These are phyloP conservation scores for Lactifluus volemus DNA, from an alignment of 768 basidiomycete genomes.

Conservation along the genomic window DNA sequence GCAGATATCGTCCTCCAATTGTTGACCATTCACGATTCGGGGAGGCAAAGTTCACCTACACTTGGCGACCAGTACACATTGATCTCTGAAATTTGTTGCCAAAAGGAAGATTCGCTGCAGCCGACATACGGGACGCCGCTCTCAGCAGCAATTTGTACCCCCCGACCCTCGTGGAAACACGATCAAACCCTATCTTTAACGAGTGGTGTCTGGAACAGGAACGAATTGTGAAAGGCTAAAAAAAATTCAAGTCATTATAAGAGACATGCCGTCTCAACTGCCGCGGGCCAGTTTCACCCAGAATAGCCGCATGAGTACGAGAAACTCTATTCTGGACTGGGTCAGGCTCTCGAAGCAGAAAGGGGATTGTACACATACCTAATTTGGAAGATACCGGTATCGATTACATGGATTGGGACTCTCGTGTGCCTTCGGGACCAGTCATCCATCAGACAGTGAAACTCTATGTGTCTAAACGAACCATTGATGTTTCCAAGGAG, in stretches of 20 bases:
- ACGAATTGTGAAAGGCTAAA: not conserved
- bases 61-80: not conserved
- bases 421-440: not conserved
- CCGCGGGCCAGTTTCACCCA: conserved; percentile 8
- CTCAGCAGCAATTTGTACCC: not conserved
- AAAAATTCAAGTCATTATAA: not conserved
- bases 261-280: not conserved
- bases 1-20: not conserved
- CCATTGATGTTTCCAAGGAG: conserved; percentile 1
- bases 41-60: not conserved
- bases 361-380: not conserved
- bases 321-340: not conserved
- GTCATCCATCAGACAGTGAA: not conserved
- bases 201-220: not conserved
- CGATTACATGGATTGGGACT: not conserved
- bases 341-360: not conserved
- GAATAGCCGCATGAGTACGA: not conserved
- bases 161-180: conserved; percentile 7
- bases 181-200: conserved; percentile 7
- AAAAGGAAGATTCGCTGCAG: not conserved
- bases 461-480: not conserved
- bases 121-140: conserved; percentile 2
- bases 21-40: not conserved
- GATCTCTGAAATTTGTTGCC: not conserved
- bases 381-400: not conserved